Evolutionary conservation across 139 green algal genomes (phyloP).

Genomic region (Tetraselmis chui): DNA sequence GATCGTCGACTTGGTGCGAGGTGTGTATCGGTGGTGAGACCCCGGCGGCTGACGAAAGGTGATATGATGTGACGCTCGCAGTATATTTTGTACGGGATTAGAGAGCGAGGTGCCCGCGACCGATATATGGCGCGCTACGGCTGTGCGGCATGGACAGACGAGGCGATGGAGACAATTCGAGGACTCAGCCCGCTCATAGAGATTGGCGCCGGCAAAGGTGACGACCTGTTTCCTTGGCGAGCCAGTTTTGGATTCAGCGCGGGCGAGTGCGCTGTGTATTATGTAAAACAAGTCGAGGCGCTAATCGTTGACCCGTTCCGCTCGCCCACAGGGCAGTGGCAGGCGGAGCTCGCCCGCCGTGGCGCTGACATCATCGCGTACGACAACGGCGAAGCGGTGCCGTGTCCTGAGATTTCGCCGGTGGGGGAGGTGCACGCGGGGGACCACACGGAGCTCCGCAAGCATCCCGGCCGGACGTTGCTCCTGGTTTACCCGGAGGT

Average conservation of each 20-base stretch:
- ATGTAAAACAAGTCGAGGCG: too few relatives aligned
- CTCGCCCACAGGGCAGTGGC: neutral
- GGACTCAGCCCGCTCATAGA: neutral
- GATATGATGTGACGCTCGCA: too few relatives aligned
- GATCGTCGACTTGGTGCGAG: too few relatives aligned
- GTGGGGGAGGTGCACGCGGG: too few relatives aligned
- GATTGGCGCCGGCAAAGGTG: conserved; percentile 3
- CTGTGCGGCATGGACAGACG: conserved; percentile 6
- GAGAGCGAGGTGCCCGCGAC: neutral
- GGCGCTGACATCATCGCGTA: conserved; percentile 5
- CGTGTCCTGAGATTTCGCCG: neutral
- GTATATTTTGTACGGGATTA: neutral
- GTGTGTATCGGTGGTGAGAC: too few relatives aligned
- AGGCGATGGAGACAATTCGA: neutral
- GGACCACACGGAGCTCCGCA: neutral
- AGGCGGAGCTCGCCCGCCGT: neutral
- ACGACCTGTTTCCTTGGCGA: too few relatives aligned
- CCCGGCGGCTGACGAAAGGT: too few relatives aligned
- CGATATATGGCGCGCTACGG: neutral
- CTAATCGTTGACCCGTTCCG: too few relatives aligned
- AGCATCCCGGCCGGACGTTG: neutral
- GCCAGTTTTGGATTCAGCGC: too few relatives aligned
- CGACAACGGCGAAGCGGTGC: neutral
- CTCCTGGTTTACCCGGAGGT: conserved; percentile 8
- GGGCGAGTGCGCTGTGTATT: too few relatives aligned